Evolutionary conservation across 1,139 yeast genomes (phyloP), one percentile per base, ranked within the genome.

Genomic region (Casaregolazyma suthepensis): DNA sequence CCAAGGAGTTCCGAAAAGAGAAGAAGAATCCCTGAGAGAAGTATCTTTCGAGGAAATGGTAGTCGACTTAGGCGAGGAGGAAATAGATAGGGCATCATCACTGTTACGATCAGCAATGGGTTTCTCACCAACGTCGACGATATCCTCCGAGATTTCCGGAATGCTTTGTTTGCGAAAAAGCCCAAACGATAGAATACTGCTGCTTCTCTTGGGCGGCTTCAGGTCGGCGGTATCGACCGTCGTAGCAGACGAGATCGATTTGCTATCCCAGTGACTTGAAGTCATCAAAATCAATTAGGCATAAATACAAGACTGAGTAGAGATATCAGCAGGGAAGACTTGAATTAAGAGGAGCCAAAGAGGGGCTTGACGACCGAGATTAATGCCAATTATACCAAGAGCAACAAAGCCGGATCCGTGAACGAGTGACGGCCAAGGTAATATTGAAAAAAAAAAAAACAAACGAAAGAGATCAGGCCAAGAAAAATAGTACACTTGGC

Each of bases 61-160:
- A 35, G 52, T 35, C n/a, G 52, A 46, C 23, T 43, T 49, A 5
- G 52, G 52, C 23, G 46, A 43, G 4, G 52, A 49, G 5, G 46
- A 43, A 12, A 49, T 43, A 13, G 52, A 49, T 17, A 42, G 20
- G 18, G 48, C 44, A 10, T 29, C 47, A n/a, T 49, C 52, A 29
- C 48, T 43, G 23, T 26, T 49, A 9, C 31, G 31, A 26, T 26
- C 10, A 26, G 12, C 31, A 26, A 26, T 26, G 31, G 31, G 31
- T 3, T 26, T 26, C 10, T 26, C 31, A 26, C 12, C 6, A 26
- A 26, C 40, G 7, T 35, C 17, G 17, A 35, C 15, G 17, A n/a
- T n/a, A 35, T 35, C 40, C 15, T 35, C 40, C 5, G 40, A 9
- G 3, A 35, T 35, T 35, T 13, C 40, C 9, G 17, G 15, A 6